Conservation (phyloP, 179 eudicot genomes). For the Spinacia oleracea region DNA sequence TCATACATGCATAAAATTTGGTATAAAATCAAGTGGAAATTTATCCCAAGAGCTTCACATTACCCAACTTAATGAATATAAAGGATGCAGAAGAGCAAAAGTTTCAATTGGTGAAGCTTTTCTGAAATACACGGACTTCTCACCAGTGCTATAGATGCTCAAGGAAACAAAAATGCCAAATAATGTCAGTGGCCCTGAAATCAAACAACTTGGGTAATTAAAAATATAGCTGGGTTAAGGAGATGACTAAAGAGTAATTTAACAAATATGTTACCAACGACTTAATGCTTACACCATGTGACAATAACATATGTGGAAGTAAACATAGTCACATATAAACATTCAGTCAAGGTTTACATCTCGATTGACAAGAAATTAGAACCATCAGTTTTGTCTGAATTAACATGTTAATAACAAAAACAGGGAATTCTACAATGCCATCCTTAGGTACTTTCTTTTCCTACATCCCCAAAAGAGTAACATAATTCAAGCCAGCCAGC, state of each 20-base stretch:
- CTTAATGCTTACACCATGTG: not conserved
- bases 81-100: not conserved
- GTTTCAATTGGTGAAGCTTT: not conserved
- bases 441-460: too few relatives aligned
- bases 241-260: not conserved
- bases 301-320: not conserved
- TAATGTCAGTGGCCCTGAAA: constrained; percentile 14
- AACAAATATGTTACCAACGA: not conserved
- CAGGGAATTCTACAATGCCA: too few relatives aligned
- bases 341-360: not conserved
- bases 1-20: not conserved
- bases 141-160: constrained; percentile 8
- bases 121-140: not conserved
- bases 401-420: not conserved
- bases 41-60: not conserved
- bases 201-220: constrained; percentile 1
- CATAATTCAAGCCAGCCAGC: not conserved
- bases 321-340: not conserved
- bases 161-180: constrained; percentile 5
- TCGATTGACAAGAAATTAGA: not conserved
- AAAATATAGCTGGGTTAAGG: not conserved
- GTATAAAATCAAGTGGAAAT: not conserved
- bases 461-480: not conserved
- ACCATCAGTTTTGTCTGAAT: not conserved
- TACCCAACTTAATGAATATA: too few relatives aligned